Evolutionary conservation across 352 stramenopile genomes (phyloP), one percentile per base, ranked within the genome.

Genomic region (Phytophthora capsici): DNA sequence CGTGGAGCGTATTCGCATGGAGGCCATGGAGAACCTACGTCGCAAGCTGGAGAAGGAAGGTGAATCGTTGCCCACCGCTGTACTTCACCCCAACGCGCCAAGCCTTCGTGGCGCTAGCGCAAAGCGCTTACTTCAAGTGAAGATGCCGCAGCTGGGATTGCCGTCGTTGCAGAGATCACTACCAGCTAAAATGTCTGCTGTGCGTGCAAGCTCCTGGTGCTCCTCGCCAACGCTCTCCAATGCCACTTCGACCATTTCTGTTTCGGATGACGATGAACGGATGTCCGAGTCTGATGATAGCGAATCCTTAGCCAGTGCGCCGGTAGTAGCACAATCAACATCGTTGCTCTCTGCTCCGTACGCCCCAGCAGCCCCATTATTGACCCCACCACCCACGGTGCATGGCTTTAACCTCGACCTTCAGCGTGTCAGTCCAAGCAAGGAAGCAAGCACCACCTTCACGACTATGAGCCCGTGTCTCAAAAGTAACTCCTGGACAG

Each of bases 11-110:
- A 89, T 93, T 55, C 84, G 84, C 25, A 76, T 87, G 59, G 84
- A 93, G 41, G 84, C 84, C 40, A 85, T 93, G 56, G 81, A 89
- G 47, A 93, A 89, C 51, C 73, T 93, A n/a, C 80, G 80, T 43
- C 78, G 76, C 50, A 90, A 88, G 55, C 76, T 93, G 25, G 78
- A 88, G 58, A 86, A 83, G 9, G 73, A 74, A 37, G 60, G 64
- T 19, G 66, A 73, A 12, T 57, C 78, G 17, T 54, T 66, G 34
- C 57, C 73, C 5, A 78, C 77, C 14, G 48, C 72, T 14, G 63
- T 80, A 25, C 54, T 80, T 7, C 66, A 86, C 55, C 63, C 73
- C 9, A 80, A 80, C 37, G 66, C 80, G 5, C 68, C 80, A 5
- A 86, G 71, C 34, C 71, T 90, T 16, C 84, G 84, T 10, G 82